These are phyloP conservation scores for Cardiospermum halicacabum DNA, from an alignment of 345 rosid genomes.

Conservation along the genomic window DNA sequence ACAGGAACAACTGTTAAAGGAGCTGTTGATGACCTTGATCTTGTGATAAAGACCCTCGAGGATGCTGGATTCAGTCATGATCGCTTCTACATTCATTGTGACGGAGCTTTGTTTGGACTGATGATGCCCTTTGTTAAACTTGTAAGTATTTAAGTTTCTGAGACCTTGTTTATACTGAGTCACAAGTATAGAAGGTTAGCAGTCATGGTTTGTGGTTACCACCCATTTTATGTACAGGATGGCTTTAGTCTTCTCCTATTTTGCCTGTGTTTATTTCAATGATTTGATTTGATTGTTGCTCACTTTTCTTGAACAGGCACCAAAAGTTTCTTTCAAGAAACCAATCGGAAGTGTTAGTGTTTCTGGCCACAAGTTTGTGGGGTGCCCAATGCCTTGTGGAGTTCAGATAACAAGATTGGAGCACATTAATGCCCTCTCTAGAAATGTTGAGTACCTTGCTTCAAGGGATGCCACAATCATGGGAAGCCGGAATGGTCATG, in stretches of 20 bases:
- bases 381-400: constrained; percentile 99
- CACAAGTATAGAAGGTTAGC: background rate
- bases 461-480: constrained; percentile 98
- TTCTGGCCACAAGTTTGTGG: constrained; percentile 91
- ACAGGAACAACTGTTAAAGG: constrained; percentile 96
- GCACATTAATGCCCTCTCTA: constrained; percentile 77
- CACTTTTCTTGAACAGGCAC: constrained; percentile 50
- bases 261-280: background rate
- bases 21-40: constrained; percentile 96
- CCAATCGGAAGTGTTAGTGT: constrained; percentile 96
- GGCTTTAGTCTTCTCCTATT: background rate
- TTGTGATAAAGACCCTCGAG: constrained; percentile 82
- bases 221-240: background rate
- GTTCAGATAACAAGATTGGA: constrained; percentile 87
- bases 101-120: constrained; percentile 96
- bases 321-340: constrained; percentile 84
- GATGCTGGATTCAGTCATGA: constrained; percentile 74
- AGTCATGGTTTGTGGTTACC: background rate
- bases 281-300: background rate
- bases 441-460: constrained; percentile 87
- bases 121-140: constrained; percentile 97
- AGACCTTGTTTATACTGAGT: background rate
- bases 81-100: constrained; percentile 91
- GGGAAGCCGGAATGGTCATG: constrained; percentile 99
- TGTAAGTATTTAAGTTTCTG: constrained; percentile 37